These are phyloP conservation scores for Prototheca wickerhamii DNA, from an alignment of 163 green algal genomes.

Conservation along the genomic window DNA sequence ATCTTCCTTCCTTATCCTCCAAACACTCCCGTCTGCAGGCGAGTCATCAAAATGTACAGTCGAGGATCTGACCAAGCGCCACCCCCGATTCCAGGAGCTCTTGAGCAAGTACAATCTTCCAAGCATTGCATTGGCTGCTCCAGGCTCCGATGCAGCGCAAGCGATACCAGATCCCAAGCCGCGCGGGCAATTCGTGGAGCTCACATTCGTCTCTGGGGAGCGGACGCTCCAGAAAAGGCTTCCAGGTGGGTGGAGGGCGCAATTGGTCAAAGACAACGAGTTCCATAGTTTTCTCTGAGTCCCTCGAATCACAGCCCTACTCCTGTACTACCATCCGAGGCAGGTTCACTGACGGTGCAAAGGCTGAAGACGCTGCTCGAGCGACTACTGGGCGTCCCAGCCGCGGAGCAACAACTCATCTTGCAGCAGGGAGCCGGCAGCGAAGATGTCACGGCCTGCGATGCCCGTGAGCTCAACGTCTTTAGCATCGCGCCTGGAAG, in stretches of 20 bases:
- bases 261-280: background rate
- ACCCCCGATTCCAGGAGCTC: no score
- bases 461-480: background rate
- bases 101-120: background rate
- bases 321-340: background rate
- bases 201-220: background rate
- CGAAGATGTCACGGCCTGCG: background rate
- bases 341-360: constrained; percentile 1
- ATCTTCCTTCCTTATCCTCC: background rate
- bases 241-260: background rate
- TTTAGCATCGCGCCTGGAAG: background rate
- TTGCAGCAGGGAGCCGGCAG: background rate
- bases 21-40: background rate
- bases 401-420: background rate
- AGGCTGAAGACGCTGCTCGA: background rate
- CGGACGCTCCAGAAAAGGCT: background rate
- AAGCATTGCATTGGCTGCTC: background rate
- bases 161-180: background rate
- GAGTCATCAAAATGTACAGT: background rate
- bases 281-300: background rate
- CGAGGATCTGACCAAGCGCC: background rate
- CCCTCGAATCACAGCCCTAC: background rate
- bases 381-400: constrained; percentile 1
- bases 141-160: background rate
- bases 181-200: no score